These are phyloP conservation scores for Arthroderma sp. DNA, from an alignment of 2,329 filamentous ascomycete species.

Conservation along the genomic window DNA sequence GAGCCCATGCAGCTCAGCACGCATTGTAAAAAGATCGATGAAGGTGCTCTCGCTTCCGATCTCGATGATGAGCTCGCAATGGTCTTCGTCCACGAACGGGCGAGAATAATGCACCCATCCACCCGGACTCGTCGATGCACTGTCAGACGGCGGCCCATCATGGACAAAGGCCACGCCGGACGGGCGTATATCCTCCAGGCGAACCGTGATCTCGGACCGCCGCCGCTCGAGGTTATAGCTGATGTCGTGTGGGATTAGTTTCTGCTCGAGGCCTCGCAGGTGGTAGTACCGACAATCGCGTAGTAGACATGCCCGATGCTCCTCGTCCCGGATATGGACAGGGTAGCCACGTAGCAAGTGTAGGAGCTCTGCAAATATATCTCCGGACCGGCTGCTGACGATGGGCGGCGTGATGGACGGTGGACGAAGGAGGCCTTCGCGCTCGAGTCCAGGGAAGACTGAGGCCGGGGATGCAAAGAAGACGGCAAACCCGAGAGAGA, in stretches of 20 bases:
- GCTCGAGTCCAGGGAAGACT: constrained; percentile 73
- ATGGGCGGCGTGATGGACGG: constrained; percentile 74
- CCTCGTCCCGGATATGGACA: constrained; percentile 60
- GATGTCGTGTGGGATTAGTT: constrained; percentile 64
- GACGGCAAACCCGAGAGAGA: constrained; percentile 75
- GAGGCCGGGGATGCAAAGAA: constrained; percentile 74
- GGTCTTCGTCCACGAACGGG: constrained; percentile 67
- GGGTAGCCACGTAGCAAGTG: constrained; percentile 76
- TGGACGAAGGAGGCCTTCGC: constrained; percentile 66
- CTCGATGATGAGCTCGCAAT: constrained; percentile 67
- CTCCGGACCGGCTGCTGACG: constrained; percentile 69
- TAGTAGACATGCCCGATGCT: constrained; percentile 64
- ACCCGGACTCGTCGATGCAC: constrained; percentile 12
- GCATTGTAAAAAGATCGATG: constrained; percentile 43
- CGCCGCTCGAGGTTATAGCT: constrained; percentile 59
- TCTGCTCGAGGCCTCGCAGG: constrained; percentile 81
- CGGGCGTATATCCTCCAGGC: constrained; percentile 77
- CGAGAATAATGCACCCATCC: constrained; percentile 68
- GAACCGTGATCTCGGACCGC: constrained; percentile 62
- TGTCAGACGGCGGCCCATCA: constrained; percentile 31
- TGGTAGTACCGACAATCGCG: constrained; percentile 88
- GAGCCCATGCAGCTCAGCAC: constrained; percentile 61
- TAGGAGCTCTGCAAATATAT: constrained; percentile 70
- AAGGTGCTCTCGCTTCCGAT: constrained; percentile 56
- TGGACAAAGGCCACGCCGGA: constrained; percentile 59